Evolutionary conservation across 2,329 filamentous ascomycete genomes (phyloP).

Genomic region (Thelonectria blattea): DNA sequence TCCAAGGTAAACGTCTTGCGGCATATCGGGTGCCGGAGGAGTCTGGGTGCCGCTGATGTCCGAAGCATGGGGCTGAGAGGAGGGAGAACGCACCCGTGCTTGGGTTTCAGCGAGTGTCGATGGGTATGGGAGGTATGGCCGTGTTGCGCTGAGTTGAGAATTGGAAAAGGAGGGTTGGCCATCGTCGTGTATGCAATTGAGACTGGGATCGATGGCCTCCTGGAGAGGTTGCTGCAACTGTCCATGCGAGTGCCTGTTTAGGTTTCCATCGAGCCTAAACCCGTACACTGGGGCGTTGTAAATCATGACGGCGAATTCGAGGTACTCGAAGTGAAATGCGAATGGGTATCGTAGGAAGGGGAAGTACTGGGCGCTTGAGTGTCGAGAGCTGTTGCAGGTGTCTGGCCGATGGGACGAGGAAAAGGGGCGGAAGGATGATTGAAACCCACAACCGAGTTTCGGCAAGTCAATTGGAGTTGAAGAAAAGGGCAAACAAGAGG

Average conservation of each 20-base stretch:
- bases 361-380: background rate
- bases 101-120: constrained; percentile 9
- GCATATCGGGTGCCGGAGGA: constrained; percentile 28
- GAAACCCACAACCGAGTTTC: background rate
- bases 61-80: constrained; percentile 28
- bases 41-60: constrained; percentile 27
- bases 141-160: background rate
- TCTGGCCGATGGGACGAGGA: background rate
- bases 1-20: constrained; percentile 22
- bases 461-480: background rate
- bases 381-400: background rate
- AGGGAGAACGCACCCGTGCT: constrained; percentile 26
- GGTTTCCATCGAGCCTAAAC: background rate
- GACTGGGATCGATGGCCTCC: constrained; percentile 15
- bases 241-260: background rate
- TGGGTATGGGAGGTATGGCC: background rate
- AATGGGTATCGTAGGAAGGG: background rate
- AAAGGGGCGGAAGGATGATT: background rate
- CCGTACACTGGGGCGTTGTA: background rate
- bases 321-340: background rate
- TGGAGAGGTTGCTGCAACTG: background rate
- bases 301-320: background rate
- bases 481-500: background rate
- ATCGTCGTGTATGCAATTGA: background rate
- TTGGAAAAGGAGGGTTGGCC: constrained; percentile 1